Evolutionary conservation across 1,284 basidiomycete species (phyloP), one percentile per base, ranked within the genome.

Genomic region (Cystobasidiaceae sp.): DNA sequence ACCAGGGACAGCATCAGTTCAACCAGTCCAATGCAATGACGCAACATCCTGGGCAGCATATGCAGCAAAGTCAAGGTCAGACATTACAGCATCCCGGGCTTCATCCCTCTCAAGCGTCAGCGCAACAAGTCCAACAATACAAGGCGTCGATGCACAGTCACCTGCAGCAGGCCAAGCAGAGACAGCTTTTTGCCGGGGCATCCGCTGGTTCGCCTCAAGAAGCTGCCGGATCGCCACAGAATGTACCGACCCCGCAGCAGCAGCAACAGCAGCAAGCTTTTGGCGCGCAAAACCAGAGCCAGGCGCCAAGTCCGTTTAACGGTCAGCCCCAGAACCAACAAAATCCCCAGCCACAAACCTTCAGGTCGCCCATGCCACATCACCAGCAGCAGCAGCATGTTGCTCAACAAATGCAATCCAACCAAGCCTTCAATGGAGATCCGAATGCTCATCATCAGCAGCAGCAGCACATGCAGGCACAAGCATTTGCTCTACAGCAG

Each of bases 131-230:
- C 6, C 50, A 52, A 33, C 60, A 62, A 25, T 45, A 28, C 39
- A 57, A 57, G 54, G 39, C 37, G 27, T 43, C 43, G 8, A 57
- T 43, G 39, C 54, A 43, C 54, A 57, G 43, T n/a, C 39, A 51
- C 27, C 23, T 30, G 25, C 23, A 57, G 21, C 39, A 57, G 27
- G 34, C 21, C 4, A 25, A 39, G 15, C 39, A 57, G 8, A 57
- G 37, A 39, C 43, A 34, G 1, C 54, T 43, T 21, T 17, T 43
- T 27, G 44, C 41, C 30, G 43, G 39, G 15, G 37, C 37, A 21
- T 45, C 54, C 5, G 28, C 43, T 21, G 19, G 32, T 32, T 43
- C 37, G 2, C 37, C 43, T 45, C 37, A 44, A 9, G 37, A 39
- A n/a, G 27, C 50, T 37, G 50, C 33, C 6, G 19, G 33, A 1